Percentiles rank a stretch among this genome's conserved stretches.
Evolutionary conservation across 1,139 yeast genomes (phyloP).

Genomic region (Suhomyces coccinellae): DNA sequence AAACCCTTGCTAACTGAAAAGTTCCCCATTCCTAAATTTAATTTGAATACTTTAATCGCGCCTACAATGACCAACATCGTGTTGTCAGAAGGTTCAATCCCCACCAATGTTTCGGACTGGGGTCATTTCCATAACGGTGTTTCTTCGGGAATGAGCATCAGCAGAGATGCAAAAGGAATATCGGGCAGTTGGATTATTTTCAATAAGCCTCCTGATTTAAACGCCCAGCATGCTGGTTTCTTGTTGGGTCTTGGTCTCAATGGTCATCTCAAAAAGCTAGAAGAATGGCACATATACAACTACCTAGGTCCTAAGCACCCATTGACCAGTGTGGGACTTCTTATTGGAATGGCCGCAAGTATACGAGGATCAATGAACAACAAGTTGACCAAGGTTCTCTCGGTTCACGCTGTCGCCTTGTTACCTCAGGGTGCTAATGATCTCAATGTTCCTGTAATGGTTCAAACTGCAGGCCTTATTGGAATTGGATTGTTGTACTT

Average conservation of each 20-base stretch:
- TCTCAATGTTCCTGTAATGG: conserved; percentile 76
- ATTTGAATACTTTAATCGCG: conserved; percentile 63
- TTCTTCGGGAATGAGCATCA: conserved; percentile 78
- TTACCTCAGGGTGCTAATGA: conserved; percentile 91
- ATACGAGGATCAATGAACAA: conserved; percentile 80
- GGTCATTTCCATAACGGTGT: conserved; percentile 93
- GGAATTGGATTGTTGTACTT: conserved; percentile 86
- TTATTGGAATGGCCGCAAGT: conserved; percentile 94
- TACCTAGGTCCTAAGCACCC: conserved; percentile 89
- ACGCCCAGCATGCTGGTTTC: conserved; percentile 92
- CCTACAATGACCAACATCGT: conserved; percentile 70
- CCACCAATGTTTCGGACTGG: conserved; percentile 64
- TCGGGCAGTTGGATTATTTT: conserved; percentile 92
- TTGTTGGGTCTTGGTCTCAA: conserved; percentile 88
- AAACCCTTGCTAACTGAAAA: conserved; percentile 82
- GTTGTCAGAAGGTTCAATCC: conserved; percentile 55
- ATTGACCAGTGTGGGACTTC: conserved; percentile 79
- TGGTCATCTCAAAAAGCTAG: conserved; percentile 80
- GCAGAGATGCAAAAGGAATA: conserved; percentile 67
- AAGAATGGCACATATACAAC: conserved; percentile 97
- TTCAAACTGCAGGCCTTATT: conserved; percentile 88
- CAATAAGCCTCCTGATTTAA: conserved; percentile 71
- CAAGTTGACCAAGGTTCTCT: conserved; percentile 83
- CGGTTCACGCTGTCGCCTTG: conserved; percentile 91
- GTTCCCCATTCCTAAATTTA: conserved; percentile 75